Base-by-base conservation (phyloP, 2,329 filamentous ascomycete genomes). In the Colletotrichum musicola region DNA sequence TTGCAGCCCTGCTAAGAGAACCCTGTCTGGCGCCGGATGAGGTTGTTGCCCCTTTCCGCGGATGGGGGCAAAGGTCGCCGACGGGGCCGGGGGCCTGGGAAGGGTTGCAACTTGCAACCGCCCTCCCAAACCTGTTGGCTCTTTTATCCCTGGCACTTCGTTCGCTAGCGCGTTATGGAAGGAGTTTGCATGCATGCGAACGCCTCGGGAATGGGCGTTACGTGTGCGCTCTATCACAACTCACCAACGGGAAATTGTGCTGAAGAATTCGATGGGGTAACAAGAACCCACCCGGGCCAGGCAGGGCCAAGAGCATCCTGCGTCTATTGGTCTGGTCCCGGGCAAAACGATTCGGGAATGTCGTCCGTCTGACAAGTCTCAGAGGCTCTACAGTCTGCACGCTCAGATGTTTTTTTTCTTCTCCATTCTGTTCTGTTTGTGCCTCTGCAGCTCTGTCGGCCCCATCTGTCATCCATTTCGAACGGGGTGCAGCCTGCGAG, bases 401-500 rank as follows among this genome's bases (percentile, higher is more conserved):
- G 46, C 46, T 49, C 46, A 14, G 46, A 22, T 14, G 16, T 13
- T 20, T 49, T 49, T 20, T 46, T 46, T 6, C 16, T 7, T 16
- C 16, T 46, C 14, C 16, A 3, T 46, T 46, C 44, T 7, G 44
- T n/a, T n/a, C 9, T 9, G 14, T n/a, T 16, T 6, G n/a, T 22
- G 46, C 46, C n/a, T 22, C 22, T 20, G 10, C n/a, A 59, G 22
- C 68, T 60, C 62, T 65, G 58, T 25, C 68, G 38, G 35, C 61
- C 27, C 63, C 64, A 54, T 56, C 61, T 54, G 35, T 7, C 30
- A n/a, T n/a, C 46, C 18, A 16, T 22, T 18, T 9, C 4, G 46
- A 20, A 18, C 46, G n/a, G 16, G n/a, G 10, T 20, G n/a, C 10
- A 22, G 9, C 10, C n/a, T 18, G 14, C 18, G 42, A 35, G 30